A percentile compares a stretch with the other conserved stretches of the same genome.
Evolutionary conservation across 73 alveolate genomes (phyloP).

Genomic region (Paramecium sexaurelia): DNA sequence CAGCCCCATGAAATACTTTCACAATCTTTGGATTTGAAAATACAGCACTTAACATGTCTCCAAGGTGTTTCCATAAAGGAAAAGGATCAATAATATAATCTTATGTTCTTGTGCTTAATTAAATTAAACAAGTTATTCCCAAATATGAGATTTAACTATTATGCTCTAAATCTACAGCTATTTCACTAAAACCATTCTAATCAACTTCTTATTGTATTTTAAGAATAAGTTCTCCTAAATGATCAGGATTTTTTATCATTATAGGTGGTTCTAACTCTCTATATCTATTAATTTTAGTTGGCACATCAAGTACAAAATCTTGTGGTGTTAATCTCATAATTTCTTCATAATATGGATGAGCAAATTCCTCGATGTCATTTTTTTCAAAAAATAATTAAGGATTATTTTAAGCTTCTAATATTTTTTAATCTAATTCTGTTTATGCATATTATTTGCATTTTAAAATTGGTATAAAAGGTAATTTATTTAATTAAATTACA

Average conservation of each 20-base stretch:
- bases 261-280: slow-evolving; percentile 57
- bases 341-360: slow-evolving; percentile 63
- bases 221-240: slow-evolving; percentile 48
- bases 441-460: slow-evolving; percentile 21
- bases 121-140: slow-evolving; percentile 93
- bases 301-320: background rate
- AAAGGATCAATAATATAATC: slow-evolving; percentile 93
- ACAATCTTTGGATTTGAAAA: slow-evolving; percentile 87
- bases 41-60: slow-evolving; percentile 75
- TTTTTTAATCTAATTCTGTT: slow-evolving; percentile 56
- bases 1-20: slow-evolving; percentile 96
- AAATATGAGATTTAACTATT: slow-evolving; percentile 82
- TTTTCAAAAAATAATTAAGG: background rate
- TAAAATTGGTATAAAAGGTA: slow-evolving; percentile 61
- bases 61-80: slow-evolving; percentile 69
- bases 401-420: slow-evolving; percentile 38
- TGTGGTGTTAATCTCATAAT: background rate
- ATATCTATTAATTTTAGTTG: background rate
- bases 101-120: slow-evolving; percentile 82
- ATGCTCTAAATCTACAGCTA: slow-evolving; percentile 95
- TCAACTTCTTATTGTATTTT: slow-evolving; percentile 26
- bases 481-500: background rate
- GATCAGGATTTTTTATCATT: slow-evolving; percentile 33
- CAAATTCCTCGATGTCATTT: slow-evolving; percentile 30
- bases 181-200: slow-evolving; percentile 63